Evolutionary conservation across 306 rosid genomes (phyloP).

Genomic region (Prunus mira): DNA sequence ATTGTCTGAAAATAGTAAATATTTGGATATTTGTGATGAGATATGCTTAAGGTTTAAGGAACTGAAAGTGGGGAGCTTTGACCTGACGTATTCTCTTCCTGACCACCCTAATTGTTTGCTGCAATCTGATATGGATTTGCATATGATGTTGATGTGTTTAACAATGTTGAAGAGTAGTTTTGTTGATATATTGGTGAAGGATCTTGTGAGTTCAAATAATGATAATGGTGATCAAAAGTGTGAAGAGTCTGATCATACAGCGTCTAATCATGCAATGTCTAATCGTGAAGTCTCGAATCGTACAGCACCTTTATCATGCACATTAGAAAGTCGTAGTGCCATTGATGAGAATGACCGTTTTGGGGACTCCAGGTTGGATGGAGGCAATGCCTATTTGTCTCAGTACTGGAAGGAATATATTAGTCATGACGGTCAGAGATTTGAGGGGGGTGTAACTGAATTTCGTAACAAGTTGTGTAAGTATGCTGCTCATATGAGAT

Average conservation of each 20-base stretch:
- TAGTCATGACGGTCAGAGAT: neutral
- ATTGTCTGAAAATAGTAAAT: neutral
- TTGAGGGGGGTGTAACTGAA: neutral
- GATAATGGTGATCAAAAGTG: neutral
- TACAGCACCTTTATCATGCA: neutral
- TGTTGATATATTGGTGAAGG: neutral
- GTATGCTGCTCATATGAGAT: neutral
- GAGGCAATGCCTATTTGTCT: neutral
- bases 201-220: neutral
- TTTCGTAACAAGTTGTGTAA: neutral
- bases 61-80: neutral
- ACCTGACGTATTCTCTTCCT: conserved; percentile 1
- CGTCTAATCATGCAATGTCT: neutral
- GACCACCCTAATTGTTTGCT: neutral
- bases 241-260: neutral
- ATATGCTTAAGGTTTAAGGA: neutral
- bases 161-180: neutral
- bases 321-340: neutral
- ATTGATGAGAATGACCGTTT: neutral
- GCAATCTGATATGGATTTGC: conserved; percentile 3
- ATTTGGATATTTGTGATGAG: neutral
- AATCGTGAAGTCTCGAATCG: neutral
- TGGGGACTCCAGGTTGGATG: neutral
- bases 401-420: neutral
- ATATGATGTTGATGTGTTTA: neutral